Base-by-base conservation (phyloP, 106 monocot species). In the Dioscorea zingiberensis region DNA sequence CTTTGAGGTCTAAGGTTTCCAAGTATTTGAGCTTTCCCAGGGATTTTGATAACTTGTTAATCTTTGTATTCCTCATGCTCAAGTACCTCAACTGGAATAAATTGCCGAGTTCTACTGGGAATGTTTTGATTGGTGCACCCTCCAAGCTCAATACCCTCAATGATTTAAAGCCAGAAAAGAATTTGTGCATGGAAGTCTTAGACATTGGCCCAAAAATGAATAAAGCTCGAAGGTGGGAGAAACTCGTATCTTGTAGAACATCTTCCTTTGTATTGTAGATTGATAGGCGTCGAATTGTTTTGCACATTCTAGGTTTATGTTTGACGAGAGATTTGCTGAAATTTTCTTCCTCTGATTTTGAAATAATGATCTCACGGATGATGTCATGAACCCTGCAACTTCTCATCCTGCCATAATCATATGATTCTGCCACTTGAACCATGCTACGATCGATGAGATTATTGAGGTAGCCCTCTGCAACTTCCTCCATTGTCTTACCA, bases 141-240 rank as follows among this genome's bases (percentile, higher is more conserved):
- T 49, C n/a, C 12, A 82, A 47, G 55, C 69, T 68, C 45, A 83
- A 61, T 16, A 83, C 82, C 28, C 55, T 60, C 44, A 83, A 9
- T 21, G 74, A 30, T 48, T 59, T 64, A 25, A 38, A 75, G 30
- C 30, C 10, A 4, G 48, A 26, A 58, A 45, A n/a, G 22, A 2
- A 13, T 24, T n/a, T 12, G 32, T 12, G 7, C 13, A 45, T 9
- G 44, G 4, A 2, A 47, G 32, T 21, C 19, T 7, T 26, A 3
- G 27, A 13, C 38, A 44, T 10, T 7, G 6, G 1, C 21, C 63
- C 30, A 28, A 44, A 44, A 2, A 45, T 3, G 17, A 63, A 21
- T 0, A 63, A 15, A 9, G 63, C 5, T 11, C 63, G 63, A 6
- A 63, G 63, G 1, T 63, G 32, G 1, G 63, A 21, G 4, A 63